Evolutionary conservation across 179 eudicot species (phyloP), one percentile per base, ranked within the genome.

Genomic region (Gypsophila paniculata): DNA sequence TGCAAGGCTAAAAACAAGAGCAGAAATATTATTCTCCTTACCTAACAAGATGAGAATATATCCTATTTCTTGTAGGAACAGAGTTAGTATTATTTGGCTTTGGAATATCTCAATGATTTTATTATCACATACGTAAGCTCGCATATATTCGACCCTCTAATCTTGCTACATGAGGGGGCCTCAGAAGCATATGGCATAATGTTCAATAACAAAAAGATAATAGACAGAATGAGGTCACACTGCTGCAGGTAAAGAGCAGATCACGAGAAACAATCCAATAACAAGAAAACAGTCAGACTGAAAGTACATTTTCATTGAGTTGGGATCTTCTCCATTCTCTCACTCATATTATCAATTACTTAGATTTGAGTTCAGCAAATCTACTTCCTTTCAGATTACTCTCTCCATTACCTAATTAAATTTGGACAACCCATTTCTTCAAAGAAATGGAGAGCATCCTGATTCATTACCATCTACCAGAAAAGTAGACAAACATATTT

Each of bases 1-100:
- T 92, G 86, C 98, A 90, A 79, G 98, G 98, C 98, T 90, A 85
- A 71, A 18, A 34, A 25, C 54, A 21, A 49, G 14, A 51, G 2
- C 38, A 49, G 21, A 26, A 23, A 48, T 13, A 67, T 49, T 15
- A 67, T 23, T 66, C 8, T 66, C 25, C n/a, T n/a, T 6, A 6
- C 44, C 4, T 17, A 6, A 8, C 46, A 36, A 29, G 19, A 32
- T 2, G 64, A 21, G 21, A 21, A 22, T 8, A 46, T 46, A 2
- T 46, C 9, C 52, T 9, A 46, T 46, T 46, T 46, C 52, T 15
- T 0, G 12, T 11, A 46, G 52, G 52, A 12, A 10, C 52, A 11
- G 15, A 46, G 17, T 10, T 13, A 46, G 15, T 7, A 46, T 46
- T 46, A 6, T 46, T 46, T 46, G 15, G 52, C 52, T 46, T 46